phyloP scores from a whole-genome alignment of 306 rosid species.

The Cucurbita maxima region DNA sequence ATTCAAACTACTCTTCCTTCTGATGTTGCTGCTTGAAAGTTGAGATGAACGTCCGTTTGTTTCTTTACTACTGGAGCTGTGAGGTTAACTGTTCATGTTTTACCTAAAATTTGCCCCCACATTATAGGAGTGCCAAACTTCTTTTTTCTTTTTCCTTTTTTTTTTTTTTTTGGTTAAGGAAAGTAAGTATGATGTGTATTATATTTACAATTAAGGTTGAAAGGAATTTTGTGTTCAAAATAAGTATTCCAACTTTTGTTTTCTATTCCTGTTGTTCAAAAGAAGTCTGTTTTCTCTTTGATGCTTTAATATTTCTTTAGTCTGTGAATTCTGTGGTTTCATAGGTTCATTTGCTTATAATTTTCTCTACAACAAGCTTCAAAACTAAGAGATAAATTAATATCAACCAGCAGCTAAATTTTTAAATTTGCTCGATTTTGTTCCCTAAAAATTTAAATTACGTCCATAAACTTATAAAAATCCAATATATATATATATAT shows the following conservation, averaged over 20 bases:
- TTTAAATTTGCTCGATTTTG: too few relatives aligned
- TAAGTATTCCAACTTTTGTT: neutral
- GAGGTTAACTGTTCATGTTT: neutral
- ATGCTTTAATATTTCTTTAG: too few relatives aligned
- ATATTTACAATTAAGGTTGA: neutral
- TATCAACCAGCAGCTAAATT: too few relatives aligned
- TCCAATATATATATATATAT: too few relatives aligned
- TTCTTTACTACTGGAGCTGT: neutral
- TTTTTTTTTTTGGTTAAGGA: neutral
- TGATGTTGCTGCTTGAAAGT: slow-evolving; percentile 21
- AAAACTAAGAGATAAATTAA: too few relatives aligned
- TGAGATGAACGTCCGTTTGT: neutral
- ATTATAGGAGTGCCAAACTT: neutral
- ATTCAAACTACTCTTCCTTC: slow-evolving; percentile 65
- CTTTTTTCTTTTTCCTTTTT: neutral
- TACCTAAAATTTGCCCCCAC: neutral
- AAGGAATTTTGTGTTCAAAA: neutral
- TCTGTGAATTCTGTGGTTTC: too few relatives aligned
- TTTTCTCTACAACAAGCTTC: too few relatives aligned
- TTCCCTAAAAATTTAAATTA: too few relatives aligned
- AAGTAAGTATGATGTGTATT: neutral
- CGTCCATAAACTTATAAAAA: too few relatives aligned
- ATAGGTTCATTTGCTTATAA: too few relatives aligned
- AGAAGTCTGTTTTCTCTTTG: too few relatives aligned
- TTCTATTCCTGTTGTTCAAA: neutral